Evolutionary conservation across 225 moss, liverwort and hornwort genomes (phyloP).

Genomic region (Thuidium tamariscinum): DNA sequence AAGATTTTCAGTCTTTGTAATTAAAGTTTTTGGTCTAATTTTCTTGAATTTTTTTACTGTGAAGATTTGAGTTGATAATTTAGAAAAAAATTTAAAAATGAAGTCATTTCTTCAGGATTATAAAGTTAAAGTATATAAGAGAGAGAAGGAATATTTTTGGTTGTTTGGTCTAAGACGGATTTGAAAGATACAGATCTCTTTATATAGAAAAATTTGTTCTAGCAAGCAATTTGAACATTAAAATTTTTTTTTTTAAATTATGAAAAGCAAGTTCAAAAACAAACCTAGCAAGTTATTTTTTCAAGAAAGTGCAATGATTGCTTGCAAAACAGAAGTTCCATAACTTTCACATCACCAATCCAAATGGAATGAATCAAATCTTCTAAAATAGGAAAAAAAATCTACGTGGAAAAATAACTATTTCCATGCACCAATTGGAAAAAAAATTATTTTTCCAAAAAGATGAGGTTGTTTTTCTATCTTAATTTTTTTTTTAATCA

Average conservation of each 20-base stretch:
- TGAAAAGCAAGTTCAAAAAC: not conserved
- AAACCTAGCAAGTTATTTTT: fast-evolving
- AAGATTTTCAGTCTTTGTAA: not conserved
- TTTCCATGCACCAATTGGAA: not conserved
- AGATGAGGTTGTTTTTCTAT: fast-evolving
- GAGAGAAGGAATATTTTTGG: too few relatives aligned
- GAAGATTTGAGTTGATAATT: not conserved
- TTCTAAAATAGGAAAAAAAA: not conserved
- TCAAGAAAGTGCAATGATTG: not conserved
- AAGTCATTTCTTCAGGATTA: not conserved
- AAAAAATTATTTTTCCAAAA: not conserved
- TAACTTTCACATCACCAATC: not conserved
- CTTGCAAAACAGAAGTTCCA: not conserved
- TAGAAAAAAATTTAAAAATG: not conserved
- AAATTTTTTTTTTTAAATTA: not conserved
- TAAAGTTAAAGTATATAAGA: too few relatives aligned
- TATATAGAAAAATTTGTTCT: too few relatives aligned
- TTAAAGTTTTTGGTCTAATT: not conserved
- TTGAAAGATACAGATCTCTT: not conserved
- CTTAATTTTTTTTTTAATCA: too few relatives aligned
- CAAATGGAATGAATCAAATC: not conserved
- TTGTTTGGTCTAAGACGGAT: too few relatives aligned
- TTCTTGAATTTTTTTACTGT: not conserved
- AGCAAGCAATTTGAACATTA: fast-evolving
- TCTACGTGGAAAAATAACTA: too few relatives aligned